Evolutionary conservation across 768 basidiomycete species (phyloP).

Genomic region (Pleurotus salmoneostramineus): DNA sequence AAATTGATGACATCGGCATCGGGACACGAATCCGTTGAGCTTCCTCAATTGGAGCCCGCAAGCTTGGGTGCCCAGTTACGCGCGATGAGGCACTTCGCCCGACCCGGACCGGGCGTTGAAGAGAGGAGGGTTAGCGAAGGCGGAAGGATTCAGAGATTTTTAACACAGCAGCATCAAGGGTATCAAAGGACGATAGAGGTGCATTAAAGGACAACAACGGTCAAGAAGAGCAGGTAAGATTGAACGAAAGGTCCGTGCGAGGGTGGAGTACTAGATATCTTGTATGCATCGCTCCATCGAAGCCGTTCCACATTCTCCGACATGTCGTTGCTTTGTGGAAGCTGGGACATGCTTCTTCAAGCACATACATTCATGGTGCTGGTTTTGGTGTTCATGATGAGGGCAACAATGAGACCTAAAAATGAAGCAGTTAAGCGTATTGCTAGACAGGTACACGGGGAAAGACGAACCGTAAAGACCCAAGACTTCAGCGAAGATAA

Average conservation of each 20-base stretch:
- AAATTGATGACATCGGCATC: too few species aligned
- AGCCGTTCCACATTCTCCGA: neutral
- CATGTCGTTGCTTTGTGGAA: neutral
- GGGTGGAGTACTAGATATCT: neutral
- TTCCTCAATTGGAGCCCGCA: too few species aligned
- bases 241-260: neutral
- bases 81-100: too few species aligned
- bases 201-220: neutral
- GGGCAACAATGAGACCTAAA: constrained; percentile 82
- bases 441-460: neutral
- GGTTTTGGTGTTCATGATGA: constrained; percentile 89
- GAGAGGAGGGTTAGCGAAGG: too few species aligned
- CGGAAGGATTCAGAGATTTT: too few species aligned
- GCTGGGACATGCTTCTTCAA: neutral
- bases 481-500: constrained; percentile 95
- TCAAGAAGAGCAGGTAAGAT: neutral
- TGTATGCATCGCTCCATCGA: neutral
- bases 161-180: neutral
- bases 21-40: too few species aligned
- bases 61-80: too few species aligned
- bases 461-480: constrained; percentile 71
- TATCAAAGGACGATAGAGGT: neutral
- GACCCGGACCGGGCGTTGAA: too few species aligned
- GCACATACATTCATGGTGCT: constrained; percentile 27
- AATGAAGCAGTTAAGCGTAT: constrained; percentile 7